Conservation (phyloP, 257 asterid genomes). For the Rauvolfia tetraphylla region DNA sequence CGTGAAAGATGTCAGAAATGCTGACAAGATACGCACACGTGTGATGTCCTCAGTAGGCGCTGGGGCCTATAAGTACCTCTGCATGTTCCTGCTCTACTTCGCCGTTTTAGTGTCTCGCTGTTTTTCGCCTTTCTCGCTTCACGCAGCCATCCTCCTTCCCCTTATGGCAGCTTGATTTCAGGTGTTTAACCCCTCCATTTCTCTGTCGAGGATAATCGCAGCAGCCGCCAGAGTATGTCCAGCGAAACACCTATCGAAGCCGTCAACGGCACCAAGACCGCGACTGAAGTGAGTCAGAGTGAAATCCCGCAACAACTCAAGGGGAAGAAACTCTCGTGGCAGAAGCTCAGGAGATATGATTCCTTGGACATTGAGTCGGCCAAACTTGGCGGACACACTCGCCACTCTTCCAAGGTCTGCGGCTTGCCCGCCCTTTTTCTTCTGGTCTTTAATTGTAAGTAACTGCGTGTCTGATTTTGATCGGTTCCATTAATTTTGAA, state of each 20-base stretch:
- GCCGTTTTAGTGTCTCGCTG: no score
- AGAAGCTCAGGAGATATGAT: conserved; percentile 26
- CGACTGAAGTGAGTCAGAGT: background rate
- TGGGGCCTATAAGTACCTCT: background rate
- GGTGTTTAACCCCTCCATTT: background rate
- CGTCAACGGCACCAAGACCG: background rate
- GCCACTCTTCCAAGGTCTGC: conserved; percentile 21
- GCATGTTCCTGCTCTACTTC: background rate
- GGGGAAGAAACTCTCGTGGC: conserved; percentile 14
- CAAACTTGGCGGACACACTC: conserved; percentile 3
- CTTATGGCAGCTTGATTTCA: background rate
- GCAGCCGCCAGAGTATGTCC: background rate
- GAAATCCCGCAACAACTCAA: conserved; percentile 14
- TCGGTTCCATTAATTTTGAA: background rate
- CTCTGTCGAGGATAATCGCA: no score
- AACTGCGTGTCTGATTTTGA: background rate
- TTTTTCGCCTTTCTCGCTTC: background rate
- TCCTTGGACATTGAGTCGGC: conserved; percentile 35
- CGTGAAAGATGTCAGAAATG: background rate
- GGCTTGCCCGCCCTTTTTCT: no score
- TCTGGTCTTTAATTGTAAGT: background rate
- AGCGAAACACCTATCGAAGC: background rate
- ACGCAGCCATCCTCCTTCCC: background rate
- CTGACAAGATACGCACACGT: background rate
- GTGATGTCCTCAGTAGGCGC: background rate